Percentiles rank a stretch among this genome's conserved stretches.
phyloP scores from a whole-genome alignment of 345 rosid genomes.

The Citrus maxima region DNA sequence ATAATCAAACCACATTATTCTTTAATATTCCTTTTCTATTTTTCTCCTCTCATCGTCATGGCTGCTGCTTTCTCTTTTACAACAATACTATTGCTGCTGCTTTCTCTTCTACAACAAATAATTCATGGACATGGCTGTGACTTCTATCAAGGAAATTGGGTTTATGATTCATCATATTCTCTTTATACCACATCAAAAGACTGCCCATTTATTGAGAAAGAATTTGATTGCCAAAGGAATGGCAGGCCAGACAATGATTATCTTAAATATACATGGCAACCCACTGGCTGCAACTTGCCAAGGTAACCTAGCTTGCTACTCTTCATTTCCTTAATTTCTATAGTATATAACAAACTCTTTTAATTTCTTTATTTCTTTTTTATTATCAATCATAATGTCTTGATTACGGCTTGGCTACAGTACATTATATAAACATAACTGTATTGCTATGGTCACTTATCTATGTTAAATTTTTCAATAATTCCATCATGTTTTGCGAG shows the following conservation, averaged over 20 bases:
- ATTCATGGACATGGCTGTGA: slow-evolving; percentile 15
- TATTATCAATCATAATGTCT: no score
- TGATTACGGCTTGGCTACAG: no score
- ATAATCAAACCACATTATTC: neutral
- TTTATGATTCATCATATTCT: slow-evolving; percentile 51
- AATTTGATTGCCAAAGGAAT: slow-evolving; percentile 52
- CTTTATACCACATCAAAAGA: slow-evolving; percentile 31
- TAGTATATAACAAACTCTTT: no score
- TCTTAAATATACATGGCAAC: slow-evolving; percentile 72
- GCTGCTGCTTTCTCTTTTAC: neutral
- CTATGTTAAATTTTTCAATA: no score
- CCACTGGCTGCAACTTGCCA: slow-evolving; percentile 42
- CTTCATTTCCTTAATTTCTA: no score
- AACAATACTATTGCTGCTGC: neutral
- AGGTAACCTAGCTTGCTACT: slow-evolving; percentile 29
- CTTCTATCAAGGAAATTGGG: slow-evolving; percentile 59
- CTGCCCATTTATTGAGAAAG: slow-evolving; percentile 51
- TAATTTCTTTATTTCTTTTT: no score
- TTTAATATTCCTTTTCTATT: neutral
- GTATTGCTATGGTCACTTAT: no score
- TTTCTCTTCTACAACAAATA: neutral
- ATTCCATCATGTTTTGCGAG: no score
- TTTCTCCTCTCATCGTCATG: neutral
- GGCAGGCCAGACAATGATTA: slow-evolving; percentile 57
- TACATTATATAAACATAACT: no score